These are phyloP conservation scores for Lomentospora prolificans DNA, from an alignment of 2,329 filamentous ascomycete genomes.

Conservation along the genomic window DNA sequence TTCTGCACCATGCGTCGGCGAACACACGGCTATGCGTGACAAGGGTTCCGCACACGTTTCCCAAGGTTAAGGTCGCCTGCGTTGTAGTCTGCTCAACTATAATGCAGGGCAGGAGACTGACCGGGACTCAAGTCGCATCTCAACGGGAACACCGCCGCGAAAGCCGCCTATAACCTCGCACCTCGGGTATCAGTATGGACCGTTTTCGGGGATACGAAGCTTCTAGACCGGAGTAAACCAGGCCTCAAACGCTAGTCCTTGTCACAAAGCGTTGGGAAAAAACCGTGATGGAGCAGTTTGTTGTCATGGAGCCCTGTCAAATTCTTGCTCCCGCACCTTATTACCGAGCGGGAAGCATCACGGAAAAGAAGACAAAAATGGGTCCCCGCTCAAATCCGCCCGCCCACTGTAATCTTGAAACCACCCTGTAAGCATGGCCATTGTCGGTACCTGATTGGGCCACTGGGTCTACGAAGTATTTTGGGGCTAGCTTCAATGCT, in stretches of 20 bases:
- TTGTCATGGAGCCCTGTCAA: neutral
- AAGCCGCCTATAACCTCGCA: constrained; percentile 4
- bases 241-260: neutral
- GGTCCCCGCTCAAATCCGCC: neutral
- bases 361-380: neutral
- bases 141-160: too few species aligned
- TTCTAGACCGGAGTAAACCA: neutral
- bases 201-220: neutral
- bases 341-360: neutral
- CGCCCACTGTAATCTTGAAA: neutral
- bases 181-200: neutral
- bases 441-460: neutral
- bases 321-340: neutral
- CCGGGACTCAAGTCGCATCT: too few species aligned
- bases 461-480: neutral
- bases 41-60: too few species aligned
- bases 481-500: neutral
- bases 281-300: too few species aligned
- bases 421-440: neutral
- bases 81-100: too few species aligned
- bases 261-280: neutral
- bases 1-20: neutral
- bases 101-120: too few species aligned
- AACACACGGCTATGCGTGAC: neutral
- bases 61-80: too few species aligned